Evolutionary conservation across 495 filamentous ascomycete genomes (phyloP).

Genomic region (Penicilliopsis zonata): DNA sequence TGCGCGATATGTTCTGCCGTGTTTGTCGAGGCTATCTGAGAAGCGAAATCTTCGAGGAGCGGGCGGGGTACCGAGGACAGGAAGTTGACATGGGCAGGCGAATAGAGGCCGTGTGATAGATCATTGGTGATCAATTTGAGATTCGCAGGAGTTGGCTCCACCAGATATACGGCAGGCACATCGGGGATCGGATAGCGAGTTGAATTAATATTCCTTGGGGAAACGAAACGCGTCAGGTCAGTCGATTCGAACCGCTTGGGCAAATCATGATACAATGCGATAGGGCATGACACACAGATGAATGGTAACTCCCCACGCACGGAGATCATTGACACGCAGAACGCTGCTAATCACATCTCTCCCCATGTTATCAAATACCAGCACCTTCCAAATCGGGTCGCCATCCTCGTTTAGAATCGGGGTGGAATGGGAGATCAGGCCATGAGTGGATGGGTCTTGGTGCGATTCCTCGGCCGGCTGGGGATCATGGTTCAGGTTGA

Average conservation of each 20-base stretch:
- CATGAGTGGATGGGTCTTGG: conserved; percentile 42
- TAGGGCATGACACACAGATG: conserved; percentile 53
- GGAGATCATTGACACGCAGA: conserved; percentile 80
- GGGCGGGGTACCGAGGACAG: conserved; percentile 87
- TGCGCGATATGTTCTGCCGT: conserved; percentile 83
- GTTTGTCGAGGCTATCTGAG: conserved; percentile 68
- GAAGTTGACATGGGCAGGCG: conserved; percentile 94
- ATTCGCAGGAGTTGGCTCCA: conserved; percentile 78
- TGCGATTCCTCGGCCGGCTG: conserved; percentile 41
- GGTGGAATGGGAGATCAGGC: conserved; percentile 54
- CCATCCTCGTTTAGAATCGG: conserved; percentile 82
- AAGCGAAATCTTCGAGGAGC: conserved; percentile 89
- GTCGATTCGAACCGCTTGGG: conserved; percentile 5
- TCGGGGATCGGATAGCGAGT: conserved; percentile 86
- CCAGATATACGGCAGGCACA: conserved; percentile 88
- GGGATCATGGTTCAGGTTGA: conserved; percentile 79
- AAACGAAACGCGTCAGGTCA: too few species aligned
- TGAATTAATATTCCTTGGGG: conserved; percentile 61
- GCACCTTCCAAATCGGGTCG: conserved; percentile 66
- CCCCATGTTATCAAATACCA: conserved; percentile 60
- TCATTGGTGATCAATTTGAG: conserved; percentile 77
- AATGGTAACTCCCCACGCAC: conserved; percentile 91
- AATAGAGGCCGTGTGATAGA: conserved; percentile 77
- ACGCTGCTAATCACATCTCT: conserved; percentile 84
- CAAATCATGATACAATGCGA: not conserved